A percentile compares a stretch with the other conserved stretches of the same genome.
These are phyloP conservation scores for Tieghemiomyces parasiticus DNA, from an alignment of 192 early-diverging fungal genomes.

Conservation along the genomic window DNA sequence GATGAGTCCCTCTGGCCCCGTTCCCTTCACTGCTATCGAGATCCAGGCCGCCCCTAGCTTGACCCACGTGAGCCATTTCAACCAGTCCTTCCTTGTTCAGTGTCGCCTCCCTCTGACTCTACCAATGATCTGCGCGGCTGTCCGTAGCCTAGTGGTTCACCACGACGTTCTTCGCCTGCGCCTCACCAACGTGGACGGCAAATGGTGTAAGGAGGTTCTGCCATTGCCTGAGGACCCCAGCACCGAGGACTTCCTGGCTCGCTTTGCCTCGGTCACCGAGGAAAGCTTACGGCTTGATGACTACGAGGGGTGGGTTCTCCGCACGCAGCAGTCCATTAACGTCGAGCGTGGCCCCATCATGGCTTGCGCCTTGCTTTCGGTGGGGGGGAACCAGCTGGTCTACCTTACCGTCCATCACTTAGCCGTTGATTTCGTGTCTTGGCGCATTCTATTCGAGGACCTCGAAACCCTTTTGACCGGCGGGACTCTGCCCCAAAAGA, in stretches of 20 bases:
- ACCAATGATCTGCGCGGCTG: too few relatives aligned
- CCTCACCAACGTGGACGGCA: neutral
- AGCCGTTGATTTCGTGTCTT: constrained; percentile 19
- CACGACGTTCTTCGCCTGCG: too few relatives aligned
- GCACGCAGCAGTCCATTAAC: neutral
- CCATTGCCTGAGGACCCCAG: neutral
- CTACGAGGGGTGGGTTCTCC: neutral
- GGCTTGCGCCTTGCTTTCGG: constrained; percentile 8
- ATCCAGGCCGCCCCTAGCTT: too few relatives aligned
- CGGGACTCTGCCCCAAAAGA: constrained; percentile 13
- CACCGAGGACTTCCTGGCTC: neutral
- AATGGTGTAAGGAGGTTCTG: neutral
- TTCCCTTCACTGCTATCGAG: too few relatives aligned
- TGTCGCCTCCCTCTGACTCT: too few relatives aligned
- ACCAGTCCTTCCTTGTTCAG: too few relatives aligned
- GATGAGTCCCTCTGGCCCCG: too few relatives aligned
- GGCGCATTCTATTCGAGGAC: constrained; percentile 22
- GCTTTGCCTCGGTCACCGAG: neutral
- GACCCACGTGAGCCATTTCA: too few relatives aligned
- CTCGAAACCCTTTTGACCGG: constrained; percentile 12
- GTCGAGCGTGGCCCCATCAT: neutral
- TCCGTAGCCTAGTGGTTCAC: too few relatives aligned
- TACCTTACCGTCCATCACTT: constrained; percentile 19
- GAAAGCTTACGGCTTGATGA: neutral
- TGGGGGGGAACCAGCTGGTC: constrained; percentile 13